A percentile compares a stretch with the other conserved stretches of the same genome.
Evolutionary conservation across 345 rosid species (phyloP).

Genomic region (Salix brachista): DNA sequence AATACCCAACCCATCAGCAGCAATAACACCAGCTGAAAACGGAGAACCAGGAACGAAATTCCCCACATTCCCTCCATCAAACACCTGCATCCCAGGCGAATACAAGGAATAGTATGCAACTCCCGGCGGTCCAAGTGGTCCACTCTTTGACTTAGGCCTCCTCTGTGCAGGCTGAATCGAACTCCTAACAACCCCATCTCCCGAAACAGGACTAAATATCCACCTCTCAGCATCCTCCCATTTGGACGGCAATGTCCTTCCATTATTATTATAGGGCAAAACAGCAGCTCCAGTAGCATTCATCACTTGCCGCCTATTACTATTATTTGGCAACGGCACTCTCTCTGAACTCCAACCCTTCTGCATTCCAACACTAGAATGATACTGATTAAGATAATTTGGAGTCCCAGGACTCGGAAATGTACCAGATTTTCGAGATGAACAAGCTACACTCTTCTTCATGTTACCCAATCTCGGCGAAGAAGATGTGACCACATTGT

Average conservation of each 20-base stretch:
- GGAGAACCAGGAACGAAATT: conserved; percentile 62
- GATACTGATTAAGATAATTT: conserved; percentile 31
- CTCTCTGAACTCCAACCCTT: conserved; percentile 98
- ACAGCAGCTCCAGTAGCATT: conserved; percentile 25
- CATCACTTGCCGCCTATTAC: conserved; percentile 53
- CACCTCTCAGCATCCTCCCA: conserved; percentile 99
- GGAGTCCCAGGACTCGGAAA: conserved; percentile 95
- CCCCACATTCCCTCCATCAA: conserved; percentile 48
- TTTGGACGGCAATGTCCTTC: conserved; percentile 83
- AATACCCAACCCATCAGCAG: conserved; percentile 42
- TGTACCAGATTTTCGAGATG: conserved; percentile 49
- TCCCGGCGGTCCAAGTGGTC: conserved; percentile 96
- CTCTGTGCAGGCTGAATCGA: conserved; percentile 50
- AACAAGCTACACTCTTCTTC: conserved; percentile 45
- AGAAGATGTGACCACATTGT: conserved; percentile 45
- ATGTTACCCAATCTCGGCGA: conserved; percentile 60
- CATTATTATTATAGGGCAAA: conserved; percentile 41
- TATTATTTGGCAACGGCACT: conserved; percentile 54
- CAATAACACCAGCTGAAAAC: conserved; percentile 62
- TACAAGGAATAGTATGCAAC: conserved; percentile 60
- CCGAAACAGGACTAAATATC: conserved; percentile 87
- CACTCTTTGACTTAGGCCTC: conserved; percentile 92
- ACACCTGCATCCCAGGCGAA: conserved; percentile 68
- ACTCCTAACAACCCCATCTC: conserved; percentile 49
- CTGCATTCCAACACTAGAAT: conserved; percentile 56